phyloP scores from a whole-genome alignment of 495 filamentous ascomycete species.

The Talaromyces adpressus region DNA sequence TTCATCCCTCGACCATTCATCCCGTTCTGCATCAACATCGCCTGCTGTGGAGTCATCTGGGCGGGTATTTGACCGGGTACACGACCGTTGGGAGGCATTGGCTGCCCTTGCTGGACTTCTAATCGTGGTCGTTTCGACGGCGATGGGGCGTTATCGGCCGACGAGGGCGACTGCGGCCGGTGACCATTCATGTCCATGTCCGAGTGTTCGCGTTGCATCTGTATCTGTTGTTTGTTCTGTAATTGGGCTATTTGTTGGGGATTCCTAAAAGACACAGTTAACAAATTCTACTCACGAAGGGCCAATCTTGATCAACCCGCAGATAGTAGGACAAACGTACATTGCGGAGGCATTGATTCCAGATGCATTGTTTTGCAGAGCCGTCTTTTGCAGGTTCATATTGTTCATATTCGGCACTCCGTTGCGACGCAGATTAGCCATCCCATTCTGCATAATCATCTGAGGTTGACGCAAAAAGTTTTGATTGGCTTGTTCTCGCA shows the following conservation, averaged over 20 bases:
- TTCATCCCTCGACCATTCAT: constrained; percentile 68
- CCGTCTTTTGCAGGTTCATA: constrained; percentile 58
- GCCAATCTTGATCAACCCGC: constrained; percentile 12
- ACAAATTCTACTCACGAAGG: background rate
- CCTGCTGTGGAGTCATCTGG: constrained; percentile 56
- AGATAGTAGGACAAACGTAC: constrained; percentile 21
- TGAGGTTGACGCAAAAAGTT: constrained; percentile 64
- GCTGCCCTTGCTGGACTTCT: constrained; percentile 62
- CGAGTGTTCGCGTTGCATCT: constrained; percentile 80
- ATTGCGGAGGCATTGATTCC: constrained; percentile 33
- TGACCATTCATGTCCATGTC: constrained; percentile 82
- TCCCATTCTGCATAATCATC: constrained; percentile 59
- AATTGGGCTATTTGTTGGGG: constrained; percentile 54
- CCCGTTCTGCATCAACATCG: constrained; percentile 68
- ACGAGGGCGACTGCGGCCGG: constrained; percentile 72
- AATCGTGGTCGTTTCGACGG: constrained; percentile 89
- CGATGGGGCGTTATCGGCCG: constrained; percentile 82
- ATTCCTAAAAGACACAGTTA: constrained; percentile 15
- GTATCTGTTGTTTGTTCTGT: constrained; percentile 56
- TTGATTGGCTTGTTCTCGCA: constrained; percentile 51
- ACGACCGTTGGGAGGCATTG: constrained; percentile 74
- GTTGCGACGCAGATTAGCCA: constrained; percentile 42
- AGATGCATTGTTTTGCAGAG: constrained; percentile 63
- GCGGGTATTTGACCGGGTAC: constrained; percentile 65
- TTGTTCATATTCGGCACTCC: constrained; percentile 40